Conservation (phyloP, 306 rosid genomes). For the barrel medic (Medicago truncatula) region MtrunA17r5.0-ANR NC_053049.1:7308001-7308500, state of each 20-base stretch:
- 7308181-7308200: not conserved
- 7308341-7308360: constrained; percentile 5
- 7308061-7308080: not conserved
- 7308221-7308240: not conserved
- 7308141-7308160: not conserved
- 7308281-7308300: constrained; percentile 4
- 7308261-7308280: not conserved
- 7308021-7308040: not conserved
- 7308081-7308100: not conserved
- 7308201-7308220: not conserved
- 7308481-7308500: no score
- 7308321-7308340: not conserved
- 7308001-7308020: not conserved
- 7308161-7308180: constrained; percentile 5
- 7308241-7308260: not conserved
- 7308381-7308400: not conserved
- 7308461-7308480: no score
- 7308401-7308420: no score
- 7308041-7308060: not conserved
- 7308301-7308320: not conserved
- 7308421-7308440: no score
- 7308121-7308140: no score
- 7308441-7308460: no score
- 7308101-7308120: not conserved
- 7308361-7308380: not conserved